Base-by-base conservation (phyloP, 2,329 filamentous ascomycete species). In the Raffaelea ambrosiae region DNA sequence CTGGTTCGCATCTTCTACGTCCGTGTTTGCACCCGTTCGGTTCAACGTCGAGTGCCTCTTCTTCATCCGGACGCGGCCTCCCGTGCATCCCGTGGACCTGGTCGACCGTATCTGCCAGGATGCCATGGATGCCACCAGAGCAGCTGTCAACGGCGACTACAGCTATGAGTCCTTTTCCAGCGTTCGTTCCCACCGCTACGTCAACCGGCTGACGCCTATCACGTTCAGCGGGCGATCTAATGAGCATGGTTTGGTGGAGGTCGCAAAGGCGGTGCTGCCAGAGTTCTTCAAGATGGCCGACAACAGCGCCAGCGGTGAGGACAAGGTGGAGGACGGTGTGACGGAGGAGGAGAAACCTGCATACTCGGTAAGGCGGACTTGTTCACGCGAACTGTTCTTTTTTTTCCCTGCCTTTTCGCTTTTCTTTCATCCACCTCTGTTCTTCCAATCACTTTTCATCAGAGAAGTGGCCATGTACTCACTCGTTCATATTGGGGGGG, bases 161-260 rank as follows among this genome's bases (percentile, higher is more conserved):
- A 69, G 44, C 51, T 71, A 52, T 48, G n/a, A n/a, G 13, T 29
- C 26, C 7, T 29, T 29, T 29, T 7, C 26, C 26, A 13, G 7
- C 26, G 13, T 7, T 13, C 26, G 13, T 13, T 7, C 13, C 26
- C 7, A 29, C 26, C 26, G 26, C 11, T 83, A 83, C 57, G 65
- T 83, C 43, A 84, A 84, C 61, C 69, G 70, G 19, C 55, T 77
- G 54, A 77, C 75, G 13, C 77, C 77, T 3, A 68, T 79, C 45
- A 64, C 66, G 19, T 60, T 69, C 36, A 73, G 70, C 40, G 71
- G 79, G 9, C 87, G 81, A 63, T 84, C 87, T 29, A 85, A 78
- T 14, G 76, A 84, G 53, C 78, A 75, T 41, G 84, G 83, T 1
- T 66, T 93, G 8, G 75, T 81, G 43, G 78, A 80, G 53, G 71